These are phyloP conservation scores for Schizophyllum amplum DNA, from an alignment of 1,284 basidiomycete genomes.

Conservation along the genomic window DNA sequence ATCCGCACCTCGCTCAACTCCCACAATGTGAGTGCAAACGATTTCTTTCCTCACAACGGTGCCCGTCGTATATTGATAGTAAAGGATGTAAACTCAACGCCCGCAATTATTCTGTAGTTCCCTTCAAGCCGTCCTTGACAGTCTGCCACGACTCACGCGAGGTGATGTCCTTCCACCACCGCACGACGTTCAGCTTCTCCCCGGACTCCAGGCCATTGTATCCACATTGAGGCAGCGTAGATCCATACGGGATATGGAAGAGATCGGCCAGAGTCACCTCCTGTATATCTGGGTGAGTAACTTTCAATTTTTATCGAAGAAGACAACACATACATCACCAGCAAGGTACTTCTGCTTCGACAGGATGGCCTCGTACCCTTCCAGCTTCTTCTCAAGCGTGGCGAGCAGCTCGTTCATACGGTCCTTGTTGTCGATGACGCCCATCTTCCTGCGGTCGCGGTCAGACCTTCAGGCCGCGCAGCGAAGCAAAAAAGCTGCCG, in stretches of 20 bases:
- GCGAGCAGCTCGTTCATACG: conserved; percentile 24
- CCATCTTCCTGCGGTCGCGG: background rate
- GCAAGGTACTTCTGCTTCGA: conserved; percentile 42
- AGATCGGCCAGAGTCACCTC: background rate
- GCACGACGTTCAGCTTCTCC: conserved; percentile 6
- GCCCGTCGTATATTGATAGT: too few species aligned
- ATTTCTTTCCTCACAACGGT: too few species aligned
- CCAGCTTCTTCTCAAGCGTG: conserved; percentile 30
- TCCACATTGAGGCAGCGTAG: conserved; percentile 18
- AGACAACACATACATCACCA: conserved; percentile 32
- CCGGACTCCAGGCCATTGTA: background rate
- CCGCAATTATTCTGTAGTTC: background rate
- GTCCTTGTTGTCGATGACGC: conserved; percentile 19
- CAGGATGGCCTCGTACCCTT: conserved; percentile 44
- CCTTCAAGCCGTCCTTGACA: conserved; percentile 26
- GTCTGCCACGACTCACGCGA: conserved; percentile 29
- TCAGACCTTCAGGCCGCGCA: conserved; percentile 1
- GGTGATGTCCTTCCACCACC: conserved; percentile 36
- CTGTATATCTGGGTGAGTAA: background rate
- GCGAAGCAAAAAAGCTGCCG: background rate
- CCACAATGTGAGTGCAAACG: too few species aligned
- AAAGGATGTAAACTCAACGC: too few species aligned
- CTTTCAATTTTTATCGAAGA: background rate
- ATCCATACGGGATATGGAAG: conserved; percentile 20
- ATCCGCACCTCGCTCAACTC: too few species aligned